Evolutionary conservation across 1,284 basidiomycete genomes (phyloP), one percentile per base, ranked within the genome.

Genomic region (Cutaneotrichosporon spelunceum): DNA sequence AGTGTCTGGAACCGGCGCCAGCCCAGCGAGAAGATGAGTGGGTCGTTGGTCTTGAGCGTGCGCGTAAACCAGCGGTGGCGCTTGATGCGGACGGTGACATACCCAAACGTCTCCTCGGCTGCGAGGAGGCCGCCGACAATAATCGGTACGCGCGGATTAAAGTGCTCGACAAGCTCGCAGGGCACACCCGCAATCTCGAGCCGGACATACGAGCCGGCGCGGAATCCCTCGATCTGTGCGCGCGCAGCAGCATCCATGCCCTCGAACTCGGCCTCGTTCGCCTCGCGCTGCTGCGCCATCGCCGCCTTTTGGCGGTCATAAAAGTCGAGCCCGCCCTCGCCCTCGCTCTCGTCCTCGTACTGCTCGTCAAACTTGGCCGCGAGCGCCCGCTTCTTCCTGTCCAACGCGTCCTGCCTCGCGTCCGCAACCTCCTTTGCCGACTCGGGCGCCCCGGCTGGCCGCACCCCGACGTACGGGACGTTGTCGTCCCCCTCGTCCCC

Each of bases 11-110:
- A 99, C 23, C 95, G 84, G 56, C 96, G 82, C 95, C 95, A 99
- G 10, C 95, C 95, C 13, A 98, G 81, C 3, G 92, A 95, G 78
- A 99, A 86, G 69, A 99, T 91, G 65, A 99, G 84, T 0, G 96
- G 95, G 77, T 99, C 92, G 78, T 99, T 98, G 53, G 90, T 97
- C 83, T 99, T 99, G 70, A 99, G 85, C 7, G 92, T 96, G 72
- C 86, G 86, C 11, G 86, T 84, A 79, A 88, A 92, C 96, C 96
- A 99, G 58, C 95, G 85, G 76, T 99, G 95, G 56, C 94, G 86
- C 81, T 99, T 99, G 78, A 99, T 88, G 58, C 96, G 86, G 49
- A 94, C 93, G 77, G 98, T 95, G 21, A 97, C 83, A 79, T 89
- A 96, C 1, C 93, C 95, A 72, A 97, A 91, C 11, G 87, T 84